These are phyloP conservation scores for Pythium graminicola DNA, from an alignment of 352 stramenopile species.

Conservation along the genomic window DNA sequence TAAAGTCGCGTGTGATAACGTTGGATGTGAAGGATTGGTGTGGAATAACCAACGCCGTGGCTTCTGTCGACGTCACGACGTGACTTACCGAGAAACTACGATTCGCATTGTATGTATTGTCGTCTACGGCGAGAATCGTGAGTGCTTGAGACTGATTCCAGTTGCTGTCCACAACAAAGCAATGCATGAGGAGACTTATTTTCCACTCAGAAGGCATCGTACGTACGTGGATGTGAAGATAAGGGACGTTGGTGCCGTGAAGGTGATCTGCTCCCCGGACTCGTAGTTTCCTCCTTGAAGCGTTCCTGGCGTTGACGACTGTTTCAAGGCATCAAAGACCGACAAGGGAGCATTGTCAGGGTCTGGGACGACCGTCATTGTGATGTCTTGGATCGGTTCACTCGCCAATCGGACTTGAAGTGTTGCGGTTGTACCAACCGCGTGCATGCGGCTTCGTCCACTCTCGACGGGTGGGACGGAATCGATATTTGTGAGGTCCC, in stretches of 20 bases:
- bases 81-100: slow-evolving; percentile 38
- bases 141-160: slow-evolving; percentile 48
- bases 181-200: neutral
- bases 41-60: slow-evolving; percentile 18
- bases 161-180: slow-evolving; percentile 24
- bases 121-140: slow-evolving; percentile 50
- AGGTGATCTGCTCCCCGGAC: slow-evolving; percentile 26
- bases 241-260: slow-evolving; percentile 35
- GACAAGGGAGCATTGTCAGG: slow-evolving; percentile 22
- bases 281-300: slow-evolving; percentile 37
- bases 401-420: slow-evolving; percentile 44
- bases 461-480: slow-evolving; percentile 31
- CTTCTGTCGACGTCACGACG: slow-evolving; percentile 26
- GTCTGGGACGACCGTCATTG: slow-evolving; percentile 33
- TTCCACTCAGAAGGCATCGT: neutral
- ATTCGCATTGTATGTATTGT: slow-evolving; percentile 54
- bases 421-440: slow-evolving; percentile 24
- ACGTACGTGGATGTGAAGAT: slow-evolving; percentile 37
- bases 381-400: slow-evolving; percentile 43
- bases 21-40: slow-evolving; percentile 25
- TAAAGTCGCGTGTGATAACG: slow-evolving; percentile 22
- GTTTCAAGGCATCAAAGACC: slow-evolving; percentile 32
- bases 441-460: slow-evolving; percentile 52
- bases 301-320: neutral
- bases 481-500: slow-evolving; percentile 31